These are phyloP conservation scores for Tetrapisispora nanseiensis DNA, from an alignment of 805 yeast genomes.

Conservation along the genomic window DNA sequence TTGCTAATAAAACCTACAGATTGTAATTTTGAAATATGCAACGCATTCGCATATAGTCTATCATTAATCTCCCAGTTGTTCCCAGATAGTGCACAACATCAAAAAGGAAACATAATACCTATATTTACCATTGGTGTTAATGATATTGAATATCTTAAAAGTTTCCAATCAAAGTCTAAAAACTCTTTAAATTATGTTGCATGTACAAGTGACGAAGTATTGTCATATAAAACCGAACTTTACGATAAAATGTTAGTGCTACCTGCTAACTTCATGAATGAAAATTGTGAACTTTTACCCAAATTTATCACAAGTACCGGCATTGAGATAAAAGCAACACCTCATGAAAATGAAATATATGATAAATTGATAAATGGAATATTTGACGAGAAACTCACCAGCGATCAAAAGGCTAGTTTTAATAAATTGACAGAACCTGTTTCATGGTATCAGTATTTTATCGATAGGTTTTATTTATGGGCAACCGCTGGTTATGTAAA, in stretches of 20 bases:
- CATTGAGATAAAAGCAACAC: constrained; percentile 18
- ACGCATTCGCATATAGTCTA: constrained; percentile 22
- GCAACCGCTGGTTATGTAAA: constrained; percentile 22
- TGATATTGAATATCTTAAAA: constrained; percentile 11
- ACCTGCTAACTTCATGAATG: constrained; percentile 7
- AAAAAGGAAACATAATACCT: constrained; percentile 9
- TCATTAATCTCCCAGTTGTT: constrained; percentile 15
- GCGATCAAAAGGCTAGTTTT: constrained; percentile 4
- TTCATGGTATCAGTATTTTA: constrained; percentile 25
- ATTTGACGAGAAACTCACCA: constrained; percentile 14
- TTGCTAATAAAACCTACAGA: constrained; percentile 22
- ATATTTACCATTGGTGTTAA: constrained; percentile 17
- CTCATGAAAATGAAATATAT: constrained; percentile 18
- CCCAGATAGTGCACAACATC: neutral
- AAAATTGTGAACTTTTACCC: constrained; percentile 4
- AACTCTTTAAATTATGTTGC: constrained; percentile 18
- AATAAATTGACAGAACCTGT: constrained; percentile 16
- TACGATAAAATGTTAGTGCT: constrained; percentile 21
- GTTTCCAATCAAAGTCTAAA: neutral
- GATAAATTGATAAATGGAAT: constrained; percentile 7
- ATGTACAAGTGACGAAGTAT: constrained; percentile 26
- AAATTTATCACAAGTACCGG: constrained; percentile 10
- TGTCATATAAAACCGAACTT: constrained; percentile 16
- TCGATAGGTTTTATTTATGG: constrained; percentile 24
- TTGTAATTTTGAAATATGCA: constrained; percentile 21